phyloP scores from a whole-genome alignment of 2,329 filamentous ascomycete genomes.

The Stylonectria norvegica region DNA sequence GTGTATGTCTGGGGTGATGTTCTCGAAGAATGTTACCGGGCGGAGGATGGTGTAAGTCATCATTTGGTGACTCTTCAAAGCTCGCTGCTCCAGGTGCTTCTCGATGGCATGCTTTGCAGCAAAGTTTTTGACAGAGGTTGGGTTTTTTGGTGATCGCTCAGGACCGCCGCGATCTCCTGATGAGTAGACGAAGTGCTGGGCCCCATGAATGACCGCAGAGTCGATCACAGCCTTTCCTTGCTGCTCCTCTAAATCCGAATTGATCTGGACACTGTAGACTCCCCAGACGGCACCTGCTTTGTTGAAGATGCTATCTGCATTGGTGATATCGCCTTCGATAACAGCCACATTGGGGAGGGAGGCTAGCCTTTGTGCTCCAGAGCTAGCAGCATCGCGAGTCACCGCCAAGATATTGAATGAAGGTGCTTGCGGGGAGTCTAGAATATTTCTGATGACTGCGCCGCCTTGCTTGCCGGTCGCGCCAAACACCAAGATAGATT shows the following conservation, averaged over 20 bases:
- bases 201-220: slow-evolving; percentile 46
- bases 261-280: slow-evolving; percentile 11
- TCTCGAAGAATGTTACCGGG: slow-evolving; percentile 57
- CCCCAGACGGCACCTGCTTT: slow-evolving; percentile 5
- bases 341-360: slow-evolving; percentile 5
- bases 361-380: slow-evolving; percentile 6
- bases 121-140: slow-evolving; percentile 56
- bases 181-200: slow-evolving; percentile 56
- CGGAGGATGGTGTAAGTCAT: slow-evolving; percentile 58
- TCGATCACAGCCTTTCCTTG: slow-evolving; percentile 55
- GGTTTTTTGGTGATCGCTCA: slow-evolving; percentile 42
- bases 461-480: slow-evolving; percentile 14
- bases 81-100: slow-evolving; percentile 45
- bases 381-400: slow-evolving; percentile 7
- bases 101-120: slow-evolving; percentile 55
- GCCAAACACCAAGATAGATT: slow-evolving; percentile 9
- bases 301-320: slow-evolving; percentile 7
- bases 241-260: slow-evolving; percentile 18
- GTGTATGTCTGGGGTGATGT: slow-evolving; percentile 31
- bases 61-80: slow-evolving; percentile 30
- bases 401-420: slow-evolving; percentile 9
- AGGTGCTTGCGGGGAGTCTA: slow-evolving; percentile 1
- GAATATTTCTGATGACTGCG: slow-evolving; percentile 7
- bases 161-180: slow-evolving; percentile 56
- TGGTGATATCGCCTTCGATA: slow-evolving; percentile 6